These are phyloP conservation scores for Penicillium sp. DNA, from an alignment of 2,329 filamentous ascomycete species.

Conservation along the genomic window DNA sequence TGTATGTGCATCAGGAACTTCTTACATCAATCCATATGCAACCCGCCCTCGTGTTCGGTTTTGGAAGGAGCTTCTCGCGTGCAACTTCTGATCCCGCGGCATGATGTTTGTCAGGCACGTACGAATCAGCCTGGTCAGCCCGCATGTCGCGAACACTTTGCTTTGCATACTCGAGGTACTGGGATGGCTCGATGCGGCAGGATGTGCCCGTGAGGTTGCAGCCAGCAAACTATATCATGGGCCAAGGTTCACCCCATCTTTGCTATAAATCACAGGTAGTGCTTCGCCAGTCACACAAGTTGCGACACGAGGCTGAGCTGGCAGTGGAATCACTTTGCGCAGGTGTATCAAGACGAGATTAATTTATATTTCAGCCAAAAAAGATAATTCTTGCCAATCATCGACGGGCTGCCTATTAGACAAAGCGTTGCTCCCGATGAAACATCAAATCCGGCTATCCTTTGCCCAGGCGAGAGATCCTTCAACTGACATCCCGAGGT, in stretches of 20 bases:
- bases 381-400: no score
- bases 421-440: no score
- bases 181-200: conserved; percentile 4
- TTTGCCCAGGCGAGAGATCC: no score
- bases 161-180: conserved; percentile 15
- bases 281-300: no score
- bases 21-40: background rate
- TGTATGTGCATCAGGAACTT: background rate
- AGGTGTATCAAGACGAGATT: no score
- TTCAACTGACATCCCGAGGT: no score
- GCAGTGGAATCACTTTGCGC: no score
- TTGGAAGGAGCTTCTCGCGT: conserved; percentile 1
- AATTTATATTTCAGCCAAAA: no score
- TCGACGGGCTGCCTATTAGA: no score
- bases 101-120: background rate
- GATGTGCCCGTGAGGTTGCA: conserved; percentile 2
- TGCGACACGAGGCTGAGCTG: no score
- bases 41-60: background rate
- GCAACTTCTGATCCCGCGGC: background rate
- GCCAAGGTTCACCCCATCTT: background rate
- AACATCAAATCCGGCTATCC: no score
- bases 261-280: no score
- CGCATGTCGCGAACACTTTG: conserved; percentile 12
- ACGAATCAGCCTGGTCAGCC: conserved; percentile 4
- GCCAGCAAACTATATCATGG: background rate